These are phyloP conservation scores for Akanthomyces muscarius DNA, from an alignment of 2,329 filamentous ascomycete species.

Conservation along the genomic window DNA sequence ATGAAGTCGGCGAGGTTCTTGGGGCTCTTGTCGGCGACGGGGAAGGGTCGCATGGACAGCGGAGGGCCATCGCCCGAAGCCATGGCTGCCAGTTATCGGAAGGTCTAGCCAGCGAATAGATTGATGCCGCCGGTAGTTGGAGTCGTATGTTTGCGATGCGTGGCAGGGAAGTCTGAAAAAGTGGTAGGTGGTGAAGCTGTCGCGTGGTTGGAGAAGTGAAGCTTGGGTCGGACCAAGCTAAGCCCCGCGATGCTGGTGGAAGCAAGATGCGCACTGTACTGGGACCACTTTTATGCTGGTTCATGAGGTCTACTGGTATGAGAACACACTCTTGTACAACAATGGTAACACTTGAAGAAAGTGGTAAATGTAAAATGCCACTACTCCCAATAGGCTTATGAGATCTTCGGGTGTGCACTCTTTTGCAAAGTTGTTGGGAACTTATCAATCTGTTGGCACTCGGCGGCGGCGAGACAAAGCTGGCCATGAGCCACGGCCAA, in stretches of 20 bases:
- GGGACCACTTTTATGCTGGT: neutral
- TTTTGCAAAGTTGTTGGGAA: too few species aligned
- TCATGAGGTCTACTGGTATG: neutral
- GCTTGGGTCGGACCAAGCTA: neutral
- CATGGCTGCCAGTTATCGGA: conserved; percentile 23
- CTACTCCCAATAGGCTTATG: too few species aligned
- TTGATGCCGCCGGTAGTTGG: neutral
- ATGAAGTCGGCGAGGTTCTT: conserved; percentile 71
- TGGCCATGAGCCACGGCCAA: too few species aligned
- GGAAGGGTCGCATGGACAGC: conserved; percentile 38
- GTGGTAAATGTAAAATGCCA: too few species aligned
- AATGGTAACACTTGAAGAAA: too few species aligned
- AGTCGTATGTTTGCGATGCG: neutral
- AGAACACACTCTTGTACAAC: too few species aligned
- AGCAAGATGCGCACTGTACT: neutral
- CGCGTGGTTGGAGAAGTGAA: neutral
- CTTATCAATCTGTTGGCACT: too few species aligned
- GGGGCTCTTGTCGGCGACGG: conserved; percentile 52
- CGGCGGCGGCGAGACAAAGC: too few species aligned
- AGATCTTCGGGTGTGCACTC: too few species aligned
- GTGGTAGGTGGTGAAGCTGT: neutral
- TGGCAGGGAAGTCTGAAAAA: too few species aligned
- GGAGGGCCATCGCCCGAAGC: conserved; percentile 30
- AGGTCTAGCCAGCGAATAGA: too few species aligned
- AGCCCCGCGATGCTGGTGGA: neutral